These are phyloP conservation scores for Pleurotus pulmonarius DNA, from an alignment of 768 basidiomycete species.

Conservation along the genomic window DNA sequence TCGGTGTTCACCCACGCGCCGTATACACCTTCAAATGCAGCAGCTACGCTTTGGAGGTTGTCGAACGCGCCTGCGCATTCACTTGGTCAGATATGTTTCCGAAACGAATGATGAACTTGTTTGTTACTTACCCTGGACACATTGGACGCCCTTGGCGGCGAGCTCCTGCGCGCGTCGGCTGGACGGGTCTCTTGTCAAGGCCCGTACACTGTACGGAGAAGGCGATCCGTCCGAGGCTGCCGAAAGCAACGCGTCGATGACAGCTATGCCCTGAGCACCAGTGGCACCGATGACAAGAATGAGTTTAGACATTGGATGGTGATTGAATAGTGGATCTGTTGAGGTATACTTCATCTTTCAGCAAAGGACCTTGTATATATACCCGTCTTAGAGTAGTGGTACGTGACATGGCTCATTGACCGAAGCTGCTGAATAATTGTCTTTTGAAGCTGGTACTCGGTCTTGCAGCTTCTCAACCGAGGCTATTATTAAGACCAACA, in stretches of 20 bases:
- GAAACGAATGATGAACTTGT: too few species aligned
- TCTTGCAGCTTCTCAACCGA: too few species aligned
- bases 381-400: too few species aligned
- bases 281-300: conserved; percentile 45
- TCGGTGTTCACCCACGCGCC: conserved; percentile 39
- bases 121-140: conserved; percentile 26
- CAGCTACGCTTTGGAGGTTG: conserved; percentile 24
- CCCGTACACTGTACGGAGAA: conserved; percentile 38
- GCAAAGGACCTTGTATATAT: too few species aligned
- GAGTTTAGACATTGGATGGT: conserved; percentile 20
- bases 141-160: conserved; percentile 30
- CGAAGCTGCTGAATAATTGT: too few species aligned
- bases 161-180: conserved; percentile 31
- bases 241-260: conserved; percentile 33
- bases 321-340: neutral
- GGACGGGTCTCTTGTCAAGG: conserved; percentile 32
- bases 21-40: conserved; percentile 30
- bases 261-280: conserved; percentile 39
- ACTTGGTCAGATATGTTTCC: neutral
- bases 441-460: too few species aligned
- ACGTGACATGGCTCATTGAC: too few species aligned
- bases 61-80: conserved; percentile 25
- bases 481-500: too few species aligned
- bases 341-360: neutral
- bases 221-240: conserved; percentile 30